phyloP scores from a whole-genome alignment of 2,329 filamentous ascomycete species.

The Talaromyces sp. region DNA sequence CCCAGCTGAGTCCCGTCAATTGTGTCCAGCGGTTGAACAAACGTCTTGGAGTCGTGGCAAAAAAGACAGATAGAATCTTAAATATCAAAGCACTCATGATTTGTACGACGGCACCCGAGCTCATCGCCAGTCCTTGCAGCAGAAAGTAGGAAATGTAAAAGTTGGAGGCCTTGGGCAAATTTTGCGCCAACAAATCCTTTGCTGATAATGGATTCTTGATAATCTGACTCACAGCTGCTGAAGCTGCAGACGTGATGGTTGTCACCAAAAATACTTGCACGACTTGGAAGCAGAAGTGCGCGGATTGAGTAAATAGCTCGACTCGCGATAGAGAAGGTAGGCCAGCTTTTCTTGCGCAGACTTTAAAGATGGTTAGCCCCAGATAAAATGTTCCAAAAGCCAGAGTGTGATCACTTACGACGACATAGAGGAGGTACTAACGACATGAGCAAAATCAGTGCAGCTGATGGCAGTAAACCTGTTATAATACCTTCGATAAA shows the following conservation, averaged over 20 bases:
- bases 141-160: conserved; percentile 96
- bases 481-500: conserved; percentile 74
- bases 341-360: conserved; percentile 73
- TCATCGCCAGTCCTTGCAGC: conserved; percentile 78
- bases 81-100: conserved; percentile 69
- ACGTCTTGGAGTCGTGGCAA: conserved; percentile 68
- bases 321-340: conserved; percentile 75
- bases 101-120: conserved; percentile 70
- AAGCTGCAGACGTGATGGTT: conserved; percentile 77
- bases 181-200: conserved; percentile 65
- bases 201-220: conserved; percentile 61
- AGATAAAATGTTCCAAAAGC: too few species aligned
- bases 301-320: conserved; percentile 85
- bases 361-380: conserved; percentile 37
- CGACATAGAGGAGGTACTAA: conserved; percentile 80
- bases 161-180: conserved; percentile 82
- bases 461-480: conserved; percentile 76
- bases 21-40: conserved; percentile 72
- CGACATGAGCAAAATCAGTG: conserved; percentile 79
- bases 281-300: conserved; percentile 71
- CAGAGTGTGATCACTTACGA: conserved; percentile 46
- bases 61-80: conserved; percentile 67
- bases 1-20: conserved; percentile 76
- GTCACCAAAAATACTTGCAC: conserved; percentile 88
- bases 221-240: conserved; percentile 65